Percentiles rank a stretch among this genome's conserved stretches.
These are phyloP conservation scores for Tylopilus orsonianus DNA, from an alignment of 1,284 basidiomycete species.

Conservation along the genomic window DNA sequence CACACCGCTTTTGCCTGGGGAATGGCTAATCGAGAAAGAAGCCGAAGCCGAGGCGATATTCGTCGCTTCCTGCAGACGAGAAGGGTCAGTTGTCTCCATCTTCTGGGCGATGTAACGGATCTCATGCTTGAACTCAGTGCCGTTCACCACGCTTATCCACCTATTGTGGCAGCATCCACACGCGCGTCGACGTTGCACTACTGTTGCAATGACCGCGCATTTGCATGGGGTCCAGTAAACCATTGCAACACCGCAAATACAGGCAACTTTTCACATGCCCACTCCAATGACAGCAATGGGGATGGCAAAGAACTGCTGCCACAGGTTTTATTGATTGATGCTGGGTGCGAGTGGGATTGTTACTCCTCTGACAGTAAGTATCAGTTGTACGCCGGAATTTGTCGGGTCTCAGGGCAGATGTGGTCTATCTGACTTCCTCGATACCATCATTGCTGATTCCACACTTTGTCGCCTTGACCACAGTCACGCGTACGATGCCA, in stretches of 20 bases:
- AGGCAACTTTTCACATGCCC: constrained; percentile 41
- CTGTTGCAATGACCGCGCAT: constrained; percentile 81
- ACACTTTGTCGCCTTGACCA: background rate
- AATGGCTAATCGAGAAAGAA: constrained; percentile 89
- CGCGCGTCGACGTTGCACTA: constrained; percentile 89
- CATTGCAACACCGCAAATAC: constrained; percentile 55
- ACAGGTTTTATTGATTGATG: constrained; percentile 88
- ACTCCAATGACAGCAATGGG: constrained; percentile 28
- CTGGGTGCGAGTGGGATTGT: constrained; percentile 86
- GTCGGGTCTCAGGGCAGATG: background rate
- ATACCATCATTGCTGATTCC: background rate
- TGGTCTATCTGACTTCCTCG: background rate
- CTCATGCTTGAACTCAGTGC: constrained; percentile 45
- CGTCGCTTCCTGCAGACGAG: constrained; percentile 80
- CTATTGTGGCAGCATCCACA: constrained; percentile 83
- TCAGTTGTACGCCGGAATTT: constrained; percentile 4
- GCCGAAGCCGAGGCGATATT: constrained; percentile 90
- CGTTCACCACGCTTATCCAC: constrained; percentile 86
- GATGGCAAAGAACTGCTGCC: constrained; percentile 49
- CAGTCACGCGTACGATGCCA: constrained; percentile 79
- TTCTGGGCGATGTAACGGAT: constrained; percentile 1
- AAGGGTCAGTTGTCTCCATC: constrained; percentile 57
- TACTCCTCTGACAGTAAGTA: constrained; percentile 73
- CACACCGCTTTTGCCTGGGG: constrained; percentile 60
- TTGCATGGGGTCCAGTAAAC: constrained; percentile 72